Evolutionary conservation across 306 rosid species (phyloP), one percentile per base, ranked within the genome.

Genomic region (Glycine soja): DNA sequence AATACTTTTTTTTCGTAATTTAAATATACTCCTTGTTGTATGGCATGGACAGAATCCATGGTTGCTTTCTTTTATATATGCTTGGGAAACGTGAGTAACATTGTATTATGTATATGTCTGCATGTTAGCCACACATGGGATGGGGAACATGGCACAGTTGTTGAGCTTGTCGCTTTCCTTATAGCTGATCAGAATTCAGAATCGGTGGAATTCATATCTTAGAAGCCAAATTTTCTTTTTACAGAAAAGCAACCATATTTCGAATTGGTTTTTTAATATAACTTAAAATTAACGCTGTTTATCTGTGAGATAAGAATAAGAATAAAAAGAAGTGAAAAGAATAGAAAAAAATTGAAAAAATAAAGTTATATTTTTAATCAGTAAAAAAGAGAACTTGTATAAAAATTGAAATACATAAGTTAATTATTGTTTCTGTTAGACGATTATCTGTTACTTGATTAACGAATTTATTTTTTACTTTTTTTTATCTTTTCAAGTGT

Each of bases 41-140:
- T 46, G 80, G 46, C n/a, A 59, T 58, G 46, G 24, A 30, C 43
- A 59, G 32, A 61, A 75, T 74, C 10, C 10, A 51, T 50, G 5
- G 53, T 52, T 52, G 57, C 12, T 52, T 52, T 52, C 16, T 6
- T 56, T 14, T 24, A 24, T 36, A 36, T 4, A 10, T 74, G 58
- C 38, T 38, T 38, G 52, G 67, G 40, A 73, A 73, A 15, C 40
- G 34, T 76, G 80, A 42, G 45, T 1, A 30, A 61, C 59, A 62
- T 76, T 62, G 61, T 24, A 24, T 24, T 24, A 24, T 24, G 30
- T 46, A 76, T 48, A 47, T 48, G 48, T 2, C 3, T 48, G 42
- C 81, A 76, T 50, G 73, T 50, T 48, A 76, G 73, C 15, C 51
- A 64, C 53, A 77, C 64, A 38, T 64, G 81, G 74, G 15, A 38